Percentiles rank a stretch among this genome's conserved stretches.
These are phyloP conservation scores for Raddia guianensis DNA, from an alignment of 176 grass and related monocot species.

Conservation along the genomic window DNA sequence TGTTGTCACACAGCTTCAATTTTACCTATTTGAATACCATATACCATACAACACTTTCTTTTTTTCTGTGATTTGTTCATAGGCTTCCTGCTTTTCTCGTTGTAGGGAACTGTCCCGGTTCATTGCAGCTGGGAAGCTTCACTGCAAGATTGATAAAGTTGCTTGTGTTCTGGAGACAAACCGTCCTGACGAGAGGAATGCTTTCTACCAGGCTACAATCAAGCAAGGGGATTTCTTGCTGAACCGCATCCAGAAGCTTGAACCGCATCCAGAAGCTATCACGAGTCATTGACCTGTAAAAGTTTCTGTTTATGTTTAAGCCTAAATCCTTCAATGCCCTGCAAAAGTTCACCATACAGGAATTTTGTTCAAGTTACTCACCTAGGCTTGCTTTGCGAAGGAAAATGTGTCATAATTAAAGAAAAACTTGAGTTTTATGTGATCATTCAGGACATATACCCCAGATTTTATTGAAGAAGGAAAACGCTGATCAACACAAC, in stretches of 20 bases:
- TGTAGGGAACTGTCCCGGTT: conserved; percentile 82
- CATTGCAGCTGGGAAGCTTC: conserved; percentile 96
- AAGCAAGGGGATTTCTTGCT: conserved; percentile 98
- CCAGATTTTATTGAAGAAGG: not conserved
- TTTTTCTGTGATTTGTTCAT: not conserved
- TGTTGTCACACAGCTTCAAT: not conserved
- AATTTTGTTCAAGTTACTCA: not conserved
- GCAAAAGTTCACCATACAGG: not conserved
- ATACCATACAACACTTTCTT: not conserved
- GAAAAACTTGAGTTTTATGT: not conserved
- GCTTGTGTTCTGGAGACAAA: conserved; percentile 89
- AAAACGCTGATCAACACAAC: not conserved
- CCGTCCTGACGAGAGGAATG: conserved; percentile 91
- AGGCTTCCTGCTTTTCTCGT: not conserved
- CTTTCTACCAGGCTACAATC: conserved; percentile 89
- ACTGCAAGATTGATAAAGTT: conserved; percentile 98
- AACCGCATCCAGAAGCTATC: conserved; percentile 98
- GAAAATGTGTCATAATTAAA: no score
- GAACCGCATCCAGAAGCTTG: no score
- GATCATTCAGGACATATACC: not conserved
- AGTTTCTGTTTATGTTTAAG: conserved; percentile 1
- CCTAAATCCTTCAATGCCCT: not conserved
- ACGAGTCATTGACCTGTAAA: conserved; percentile 88
- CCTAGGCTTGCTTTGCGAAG: not conserved
- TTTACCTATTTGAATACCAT: not conserved